Base-by-base conservation (phyloP, 2,329 filamentous ascomycete species). In the Fusarium hostae region DNA sequence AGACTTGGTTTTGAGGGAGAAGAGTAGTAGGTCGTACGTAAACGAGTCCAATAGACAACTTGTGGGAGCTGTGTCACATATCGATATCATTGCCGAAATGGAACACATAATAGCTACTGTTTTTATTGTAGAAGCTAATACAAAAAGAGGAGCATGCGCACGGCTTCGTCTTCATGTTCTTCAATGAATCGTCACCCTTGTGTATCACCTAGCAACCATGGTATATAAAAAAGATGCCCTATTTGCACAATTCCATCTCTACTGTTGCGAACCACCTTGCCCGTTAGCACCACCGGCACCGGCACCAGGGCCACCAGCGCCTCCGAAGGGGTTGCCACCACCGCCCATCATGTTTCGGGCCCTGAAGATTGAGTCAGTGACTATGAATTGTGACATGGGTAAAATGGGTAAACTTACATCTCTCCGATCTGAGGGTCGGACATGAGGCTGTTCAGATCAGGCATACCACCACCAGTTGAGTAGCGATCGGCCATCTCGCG, bases 381-480 rank as follows among this genome's bases (percentile, higher is more conserved):
- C n/a, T 60, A 26, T 30, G 26, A 28, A 35, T 8, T 44, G 18
- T 15, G 30, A 22, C 9, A 26, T 30, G 37, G 13, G 26, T 26
- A 32, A 20, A 35, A 7, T 9, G 43, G 20, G 5, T 7, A 15
- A 26, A 89, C 93, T 93, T 84, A 97, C 95, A 98, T 94, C 64
- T 98, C 94, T 47, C 94, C 94, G 81, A 99, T 92, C 80, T 84
- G 92, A 51, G 96, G 96, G 80, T 99, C 96, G 72, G 90, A 92
- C 96, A 99, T 97, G 81, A 99, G 84, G 72, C 87, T 87, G 61
- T 88, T 87, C 78, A 98, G 85, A 81, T 98, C 94, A 11, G 96
- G 96, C 92, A 97, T 94, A 55, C 95, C 95, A 57, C 92, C 93
- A 45, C 92, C 92, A 59, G 86, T 85, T 68, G 88, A 89, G 79